These are phyloP conservation scores for Arabidopsis hybrid DNA, from an alignment of 441 rosid genomes.

Conservation along the genomic window DNA sequence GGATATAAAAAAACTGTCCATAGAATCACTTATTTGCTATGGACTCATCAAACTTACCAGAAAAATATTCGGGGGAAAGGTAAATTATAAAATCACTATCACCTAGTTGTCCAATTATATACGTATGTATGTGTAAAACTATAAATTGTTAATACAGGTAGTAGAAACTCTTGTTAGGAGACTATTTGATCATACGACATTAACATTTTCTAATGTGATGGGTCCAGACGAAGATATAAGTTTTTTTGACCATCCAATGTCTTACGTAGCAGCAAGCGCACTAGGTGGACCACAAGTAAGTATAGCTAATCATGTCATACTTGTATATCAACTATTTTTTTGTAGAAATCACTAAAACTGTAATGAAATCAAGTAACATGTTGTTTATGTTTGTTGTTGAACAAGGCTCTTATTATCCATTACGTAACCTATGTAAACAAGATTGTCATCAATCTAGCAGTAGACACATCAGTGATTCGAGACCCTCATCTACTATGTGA, in stretches of 20 bases:
- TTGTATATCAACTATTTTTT: not conserved
- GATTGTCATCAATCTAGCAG: constrained; percentile 34
- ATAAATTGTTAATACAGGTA: not conserved
- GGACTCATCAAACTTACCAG: constrained; percentile 16
- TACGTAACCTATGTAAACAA: constrained; percentile 40
- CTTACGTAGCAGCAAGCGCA: constrained; percentile 30
- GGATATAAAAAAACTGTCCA: constrained; percentile 69
- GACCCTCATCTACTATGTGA: constrained; percentile 37
- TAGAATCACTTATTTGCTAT: constrained; percentile 48
- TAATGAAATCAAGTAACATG: not conserved
- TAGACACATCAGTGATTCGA: constrained; percentile 38
- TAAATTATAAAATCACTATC: not conserved
- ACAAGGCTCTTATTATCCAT: constrained; percentile 37
- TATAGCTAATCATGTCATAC: not conserved
- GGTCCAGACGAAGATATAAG: constrained; percentile 44
- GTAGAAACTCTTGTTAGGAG: constrained; percentile 20
- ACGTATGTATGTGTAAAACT: not conserved
- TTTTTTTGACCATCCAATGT: constrained; percentile 26
- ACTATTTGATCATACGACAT: constrained; percentile 34
- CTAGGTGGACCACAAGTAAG: constrained; percentile 33
- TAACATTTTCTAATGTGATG: constrained; percentile 40
- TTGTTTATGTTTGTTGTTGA: constrained; percentile 20
- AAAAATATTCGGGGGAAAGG: constrained; percentile 35
- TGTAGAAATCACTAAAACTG: not conserved
- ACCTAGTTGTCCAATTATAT: not conserved